Evolutionary conservation across 2,329 filamentous ascomycete genomes (phyloP).

Genomic region (Hypoxylon sp.): DNA sequence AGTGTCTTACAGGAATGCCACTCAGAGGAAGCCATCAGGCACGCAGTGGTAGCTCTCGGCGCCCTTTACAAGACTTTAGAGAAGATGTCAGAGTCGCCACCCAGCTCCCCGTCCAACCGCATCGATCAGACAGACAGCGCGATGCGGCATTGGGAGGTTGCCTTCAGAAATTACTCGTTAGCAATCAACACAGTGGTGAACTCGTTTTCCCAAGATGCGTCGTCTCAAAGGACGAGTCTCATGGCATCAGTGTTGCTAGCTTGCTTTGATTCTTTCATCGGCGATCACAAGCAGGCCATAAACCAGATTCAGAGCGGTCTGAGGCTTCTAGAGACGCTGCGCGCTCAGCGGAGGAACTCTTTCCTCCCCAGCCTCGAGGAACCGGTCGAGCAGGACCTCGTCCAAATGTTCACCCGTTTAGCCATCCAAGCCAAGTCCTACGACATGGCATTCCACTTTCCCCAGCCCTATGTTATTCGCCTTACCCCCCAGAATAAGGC

Average conservation of each 20-base stretch:
- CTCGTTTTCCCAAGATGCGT: constrained; percentile 53
- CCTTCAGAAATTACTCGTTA: constrained; percentile 65
- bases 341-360: constrained; percentile 53
- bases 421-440: constrained; percentile 73
- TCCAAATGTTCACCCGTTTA: constrained; percentile 69
- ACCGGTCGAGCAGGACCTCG: constrained; percentile 64
- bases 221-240: constrained; percentile 62
- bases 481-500: constrained; percentile 51
- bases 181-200: constrained; percentile 61
- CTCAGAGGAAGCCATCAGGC: constrained; percentile 65
- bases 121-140: constrained; percentile 51
- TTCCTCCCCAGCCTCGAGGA: constrained; percentile 53
- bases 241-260: constrained; percentile 71
- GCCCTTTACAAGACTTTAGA: constrained; percentile 73
- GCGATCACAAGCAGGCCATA: constrained; percentile 69
- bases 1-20: constrained; percentile 71
- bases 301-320: constrained; percentile 67
- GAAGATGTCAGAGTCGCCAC: constrained; percentile 60
- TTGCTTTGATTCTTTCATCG: constrained; percentile 74
- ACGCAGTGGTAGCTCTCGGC: constrained; percentile 71
- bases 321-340: constrained; percentile 60
- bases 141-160: constrained; percentile 64
- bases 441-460: constrained; percentile 73
- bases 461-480: constrained; percentile 66
- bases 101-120: constrained; percentile 53